Conservation (phyloP, 805 yeast species). For the Hanseniaspora singularis region DNA sequence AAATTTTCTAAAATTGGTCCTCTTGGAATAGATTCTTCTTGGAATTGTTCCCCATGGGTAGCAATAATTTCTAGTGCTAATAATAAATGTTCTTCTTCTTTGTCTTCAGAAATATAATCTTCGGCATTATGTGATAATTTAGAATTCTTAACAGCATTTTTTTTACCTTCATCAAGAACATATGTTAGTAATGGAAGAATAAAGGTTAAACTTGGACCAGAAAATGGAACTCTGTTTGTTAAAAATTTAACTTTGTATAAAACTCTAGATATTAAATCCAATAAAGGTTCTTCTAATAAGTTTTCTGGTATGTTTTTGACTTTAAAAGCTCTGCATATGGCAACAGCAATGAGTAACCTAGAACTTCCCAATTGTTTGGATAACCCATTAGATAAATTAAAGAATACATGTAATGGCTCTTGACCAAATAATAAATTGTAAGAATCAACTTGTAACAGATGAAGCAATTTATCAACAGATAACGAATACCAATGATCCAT, state of each 20-base stretch:
- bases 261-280: conserved; percentile 48
- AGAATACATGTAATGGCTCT: conserved; percentile 38
- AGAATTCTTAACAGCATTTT: conserved; percentile 41
- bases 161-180: conserved; percentile 56
- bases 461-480: conserved; percentile 42
- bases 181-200: conserved; percentile 60
- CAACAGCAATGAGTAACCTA: conserved; percentile 51
- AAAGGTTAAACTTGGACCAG: conserved; percentile 56
- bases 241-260: conserved; percentile 65
- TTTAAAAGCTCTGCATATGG: conserved; percentile 48
- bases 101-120: conserved; percentile 69
- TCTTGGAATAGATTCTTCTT: conserved; percentile 58
- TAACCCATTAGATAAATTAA: conserved; percentile 42
- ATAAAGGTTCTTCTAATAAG: conserved; percentile 40
- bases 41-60: conserved; percentile 56
- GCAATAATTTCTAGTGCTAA: conserved; percentile 65
- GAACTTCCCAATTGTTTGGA: conserved; percentile 39
- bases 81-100: conserved; percentile 76
- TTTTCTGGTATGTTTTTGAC: conserved; percentile 36
- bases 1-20: conserved; percentile 48
- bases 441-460: conserved; percentile 31
- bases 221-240: conserved; percentile 61
- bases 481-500: conserved; percentile 57
- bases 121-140: conserved; percentile 26
- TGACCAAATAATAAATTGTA: conserved; percentile 33